Base-by-base conservation (phyloP, 164 flowering plant genomes). In the Stephania japonica region DNA sequence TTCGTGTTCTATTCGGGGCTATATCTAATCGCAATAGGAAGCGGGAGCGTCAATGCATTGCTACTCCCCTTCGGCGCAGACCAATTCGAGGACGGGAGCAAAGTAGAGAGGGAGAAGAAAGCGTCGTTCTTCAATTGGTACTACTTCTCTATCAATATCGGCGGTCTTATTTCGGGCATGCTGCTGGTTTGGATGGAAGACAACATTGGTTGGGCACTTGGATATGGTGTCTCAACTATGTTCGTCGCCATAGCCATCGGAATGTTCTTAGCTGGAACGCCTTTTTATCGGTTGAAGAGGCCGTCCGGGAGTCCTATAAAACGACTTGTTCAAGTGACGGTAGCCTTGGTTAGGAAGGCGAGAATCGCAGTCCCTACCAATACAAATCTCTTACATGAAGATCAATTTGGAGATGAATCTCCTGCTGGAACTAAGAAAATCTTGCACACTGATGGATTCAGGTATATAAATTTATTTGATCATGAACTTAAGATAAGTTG, bases 301-400 rank as follows among this genome's bases (percentile, higher is more conserved):
- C 85, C 83, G 13, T 70, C 67, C 23, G 84, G 84, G 26, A 82
- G 83, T 53, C 72, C 85, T 7, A 38, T 77, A 14, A 79, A 80
- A 26, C 70, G 82, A 26, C 19, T 77, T 24, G 38, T 69, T 18
- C 82, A 80, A 47, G 79, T 80, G 18, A 24, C 64, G 13, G 75
- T 76, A 1, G 82, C 79, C 21, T 76, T 75, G 0, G 49, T 76
- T 23, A 16, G 71, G 65, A 77, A 62, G 50, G 41, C 16, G 13
- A 49, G 56, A 43, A 12, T 71, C 7, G 21, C 65, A 18, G 59
- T 72, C 24, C 75, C 75, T 0, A 49, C 65, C 21, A 42, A 65
- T 69, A 18, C 53, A 42, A 43, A 43, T 76, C 42, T 70, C 18
- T 43, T 77, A 25, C 47, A 72, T 68, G 81, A 75, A 63, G 62